Base-by-base conservation (phyloP, 768 basidiomycete species). In the Tulasnella sp. region DNA sequence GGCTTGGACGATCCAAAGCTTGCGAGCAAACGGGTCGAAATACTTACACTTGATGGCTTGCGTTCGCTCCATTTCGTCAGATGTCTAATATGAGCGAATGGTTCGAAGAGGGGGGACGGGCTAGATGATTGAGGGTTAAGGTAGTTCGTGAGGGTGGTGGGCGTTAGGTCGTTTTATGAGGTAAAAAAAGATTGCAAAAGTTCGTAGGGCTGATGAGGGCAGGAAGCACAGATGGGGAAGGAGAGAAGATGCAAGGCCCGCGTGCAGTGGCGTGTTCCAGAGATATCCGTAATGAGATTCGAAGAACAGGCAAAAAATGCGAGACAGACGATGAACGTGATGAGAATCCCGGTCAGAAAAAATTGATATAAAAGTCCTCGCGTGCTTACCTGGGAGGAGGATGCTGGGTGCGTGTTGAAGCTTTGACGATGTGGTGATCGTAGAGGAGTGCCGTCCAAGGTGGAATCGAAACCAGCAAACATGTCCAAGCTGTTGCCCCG, bases 41-140 rank as follows among this genome's bases (percentile, higher is more conserved):
- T 22, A 76, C 79, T 80, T 34, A 80, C 81, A 82, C 74, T 82
- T 82, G 12, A 82, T 82, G 44, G 81, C 81, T 77, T 81, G 81
- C 69, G 81, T 81, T 3, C 60, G 24, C 14, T 75, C 75, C 75
- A 75, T 42, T 44, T 75, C 48, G 75, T 31, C 41, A 48, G 75
- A 37, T 75, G 42, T 75, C 75, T 75, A 75, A 44, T 42, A 48
- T 3, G 41, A 44, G 28, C n/a, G 48, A 44, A 48, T 31, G 48
- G 75, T 75, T 37, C 42, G 31, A 75, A 40, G 75, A 28, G 37
- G 34, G 41, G 75, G 54, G 16, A 7, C 24, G 24, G 54, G 54
- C 54, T 54, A 54, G 54, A 24, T 54, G 54, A 54, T 54, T 54
- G 54, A 54, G 54, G 54, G 54, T 54, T n/a, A 54, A 54, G 54